Evolutionary conservation across 2,329 filamentous ascomycete genomes (phyloP).

Genomic region (Torrubiellomyces zombiae): DNA sequence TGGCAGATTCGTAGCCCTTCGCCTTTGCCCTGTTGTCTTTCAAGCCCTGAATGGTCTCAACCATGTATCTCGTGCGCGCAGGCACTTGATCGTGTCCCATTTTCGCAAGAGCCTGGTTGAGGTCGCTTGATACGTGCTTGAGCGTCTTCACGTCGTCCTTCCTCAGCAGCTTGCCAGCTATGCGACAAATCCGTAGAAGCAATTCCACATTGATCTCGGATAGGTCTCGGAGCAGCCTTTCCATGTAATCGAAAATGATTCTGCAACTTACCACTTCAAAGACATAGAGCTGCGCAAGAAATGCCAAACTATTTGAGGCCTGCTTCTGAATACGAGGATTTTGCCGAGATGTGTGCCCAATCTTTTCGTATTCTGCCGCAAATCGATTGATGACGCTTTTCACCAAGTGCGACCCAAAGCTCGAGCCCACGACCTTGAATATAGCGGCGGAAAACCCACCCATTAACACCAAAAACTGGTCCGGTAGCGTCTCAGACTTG

Average conservation of each 20-base stretch:
- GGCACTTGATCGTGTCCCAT: constrained; percentile 56
- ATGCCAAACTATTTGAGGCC: constrained; percentile 57
- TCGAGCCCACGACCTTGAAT: constrained; percentile 74
- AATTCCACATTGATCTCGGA: constrained; percentile 81
- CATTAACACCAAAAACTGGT: constrained; percentile 80
- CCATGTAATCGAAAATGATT: constrained; percentile 82
- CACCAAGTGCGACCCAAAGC: constrained; percentile 77
- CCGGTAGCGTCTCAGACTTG: constrained; percentile 61
- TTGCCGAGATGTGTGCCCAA: constrained; percentile 24
- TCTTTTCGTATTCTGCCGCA: constrained; percentile 41
- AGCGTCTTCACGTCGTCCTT: constrained; percentile 77
- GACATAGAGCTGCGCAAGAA: constrained; percentile 78
- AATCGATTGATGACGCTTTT: constrained; percentile 65
- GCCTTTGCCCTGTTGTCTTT: constrained; percentile 88
- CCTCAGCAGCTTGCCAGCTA: constrained; percentile 65
- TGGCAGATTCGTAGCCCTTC: constrained; percentile 49
- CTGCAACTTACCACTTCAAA: constrained; percentile 75
- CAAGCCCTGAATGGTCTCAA: constrained; percentile 85
- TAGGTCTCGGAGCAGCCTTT: constrained; percentile 55
- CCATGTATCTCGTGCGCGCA: constrained; percentile 89
- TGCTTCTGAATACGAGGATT: constrained; percentile 16
- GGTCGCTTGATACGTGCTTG: constrained; percentile 70
- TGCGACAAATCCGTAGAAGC: constrained; percentile 67
- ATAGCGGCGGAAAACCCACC: constrained; percentile 79
- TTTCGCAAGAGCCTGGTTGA: constrained; percentile 56